Evolutionary conservation across 2,329 filamentous ascomycete genomes (phyloP).

Genomic region (Fusarium sterilihyphosum): DNA sequence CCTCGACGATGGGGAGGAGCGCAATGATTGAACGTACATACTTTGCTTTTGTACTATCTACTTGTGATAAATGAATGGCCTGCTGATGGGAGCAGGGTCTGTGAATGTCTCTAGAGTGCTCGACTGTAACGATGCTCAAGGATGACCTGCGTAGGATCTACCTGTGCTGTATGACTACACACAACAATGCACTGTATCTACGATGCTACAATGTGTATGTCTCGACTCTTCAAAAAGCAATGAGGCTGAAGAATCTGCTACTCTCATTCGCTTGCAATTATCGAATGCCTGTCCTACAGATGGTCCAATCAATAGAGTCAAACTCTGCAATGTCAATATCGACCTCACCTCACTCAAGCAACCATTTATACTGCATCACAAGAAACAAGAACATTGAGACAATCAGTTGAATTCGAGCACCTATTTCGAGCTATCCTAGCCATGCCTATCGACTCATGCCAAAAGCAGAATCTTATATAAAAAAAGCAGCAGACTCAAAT

Average conservation of each 20-base stretch:
- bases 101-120: background rate
- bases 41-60: constrained; percentile 13
- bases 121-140: background rate
- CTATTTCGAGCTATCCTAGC: constrained; percentile 22
- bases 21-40: constrained; percentile 70
- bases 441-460: constrained; percentile 27
- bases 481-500: constrained; percentile 34
- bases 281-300: background rate
- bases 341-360: background rate
- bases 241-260: background rate
- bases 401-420: constrained; percentile 35
- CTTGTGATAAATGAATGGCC: constrained; percentile 6
- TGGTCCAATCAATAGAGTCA: background rate
- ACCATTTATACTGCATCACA: background rate
- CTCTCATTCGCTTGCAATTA: background rate
- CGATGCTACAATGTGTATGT: no score
- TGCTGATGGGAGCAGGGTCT: background rate
- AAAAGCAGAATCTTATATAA: constrained; percentile 25
- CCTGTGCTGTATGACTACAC: background rate
- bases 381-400: constrained; percentile 5
- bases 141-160: background rate
- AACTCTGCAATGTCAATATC: background rate
- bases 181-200: background rate
- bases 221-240: background rate
- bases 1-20: constrained; percentile 63